phyloP scores from a whole-genome alignment of 768 basidiomycete genomes.

The Leccinum rimulosum region DNA sequence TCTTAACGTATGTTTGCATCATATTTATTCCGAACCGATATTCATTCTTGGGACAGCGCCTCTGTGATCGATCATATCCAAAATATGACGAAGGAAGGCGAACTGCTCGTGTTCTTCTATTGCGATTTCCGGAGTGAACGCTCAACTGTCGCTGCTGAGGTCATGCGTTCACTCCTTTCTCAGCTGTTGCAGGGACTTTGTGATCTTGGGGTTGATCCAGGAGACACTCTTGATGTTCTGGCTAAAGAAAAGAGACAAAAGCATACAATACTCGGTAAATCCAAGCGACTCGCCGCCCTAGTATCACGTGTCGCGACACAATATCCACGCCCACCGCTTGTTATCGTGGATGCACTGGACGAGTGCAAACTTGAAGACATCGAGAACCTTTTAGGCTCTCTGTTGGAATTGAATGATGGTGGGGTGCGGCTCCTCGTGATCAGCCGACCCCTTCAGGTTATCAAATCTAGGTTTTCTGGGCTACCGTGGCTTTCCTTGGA shows the following conservation, averaged over 20 bases:
- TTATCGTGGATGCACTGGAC: constrained; percentile 17
- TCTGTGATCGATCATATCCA: background rate
- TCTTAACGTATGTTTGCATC: background rate
- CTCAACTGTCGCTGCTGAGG: background rate
- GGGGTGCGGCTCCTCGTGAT: constrained; percentile 6
- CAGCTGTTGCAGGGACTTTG: background rate
- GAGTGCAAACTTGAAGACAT: constrained; percentile 11
- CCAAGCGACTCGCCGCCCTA: background rate
- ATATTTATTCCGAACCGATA: background rate
- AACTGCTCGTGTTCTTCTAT: background rate
- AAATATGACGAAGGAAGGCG: background rate
- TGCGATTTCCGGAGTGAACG: background rate
- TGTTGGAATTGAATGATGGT: background rate
- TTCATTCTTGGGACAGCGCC: background rate
- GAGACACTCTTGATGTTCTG: background rate
- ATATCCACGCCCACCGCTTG: background rate
- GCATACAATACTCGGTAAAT: background rate
- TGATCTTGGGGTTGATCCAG: background rate
- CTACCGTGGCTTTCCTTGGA: constrained; percentile 8
- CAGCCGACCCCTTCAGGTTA: constrained; percentile 1
- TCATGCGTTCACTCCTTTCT: background rate
- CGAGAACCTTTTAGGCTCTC: background rate
- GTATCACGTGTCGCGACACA: background rate
- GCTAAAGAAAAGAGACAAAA: background rate
- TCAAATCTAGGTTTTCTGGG: constrained; percentile 1